Evolutionary conservation across 192 early-diverging fungal genomes (phyloP).

Genomic region (Backusella australiensis): DNA sequence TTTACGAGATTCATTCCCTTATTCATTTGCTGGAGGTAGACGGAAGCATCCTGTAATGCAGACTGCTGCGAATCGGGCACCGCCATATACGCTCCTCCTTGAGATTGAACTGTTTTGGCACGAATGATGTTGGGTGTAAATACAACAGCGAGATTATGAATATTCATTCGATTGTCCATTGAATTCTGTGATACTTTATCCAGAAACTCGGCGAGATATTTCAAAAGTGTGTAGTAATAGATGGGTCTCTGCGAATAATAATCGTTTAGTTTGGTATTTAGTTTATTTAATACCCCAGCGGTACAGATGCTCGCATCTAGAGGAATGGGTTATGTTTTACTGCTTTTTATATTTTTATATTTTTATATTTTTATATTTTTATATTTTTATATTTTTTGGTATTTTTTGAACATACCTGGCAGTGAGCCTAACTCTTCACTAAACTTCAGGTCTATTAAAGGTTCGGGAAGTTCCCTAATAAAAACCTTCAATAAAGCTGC

Average conservation of each 20-base stretch:
- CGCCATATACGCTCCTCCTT: neutral
- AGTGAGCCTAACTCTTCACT: slow-evolving; percentile 49
- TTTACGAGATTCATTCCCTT: slow-evolving; percentile 28
- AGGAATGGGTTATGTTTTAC: neutral
- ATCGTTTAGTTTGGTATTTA: slow-evolving; percentile 28
- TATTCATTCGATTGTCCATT: slow-evolving; percentile 77
- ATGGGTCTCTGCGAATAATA: slow-evolving; percentile 50
- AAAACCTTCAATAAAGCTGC: slow-evolving; percentile 83
- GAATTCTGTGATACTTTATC: slow-evolving; percentile 65
- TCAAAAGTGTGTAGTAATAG: slow-evolving; percentile 48
- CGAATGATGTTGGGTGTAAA: slow-evolving; percentile 86
- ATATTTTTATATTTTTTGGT: neutral
- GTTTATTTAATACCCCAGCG: neutral
- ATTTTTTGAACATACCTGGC: slow-evolving; percentile 12
- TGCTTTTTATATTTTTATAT: neutral
- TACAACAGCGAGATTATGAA: slow-evolving; percentile 79
- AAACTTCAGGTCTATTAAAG: slow-evolving; percentile 64
- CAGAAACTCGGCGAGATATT: slow-evolving; percentile 69
- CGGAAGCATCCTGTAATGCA: slow-evolving; percentile 15
- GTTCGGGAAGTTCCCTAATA: slow-evolving; percentile 77
- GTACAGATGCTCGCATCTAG: slow-evolving; percentile 13
- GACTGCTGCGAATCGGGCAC: neutral
- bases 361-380: no score
- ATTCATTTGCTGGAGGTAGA: slow-evolving; percentile 31
- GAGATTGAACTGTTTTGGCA: neutral